Percentiles rank a stretch among this genome's conserved stretches.
phyloP scores from a whole-genome alignment of 345 rosid species.

The Eucalyptus globulus region DNA sequence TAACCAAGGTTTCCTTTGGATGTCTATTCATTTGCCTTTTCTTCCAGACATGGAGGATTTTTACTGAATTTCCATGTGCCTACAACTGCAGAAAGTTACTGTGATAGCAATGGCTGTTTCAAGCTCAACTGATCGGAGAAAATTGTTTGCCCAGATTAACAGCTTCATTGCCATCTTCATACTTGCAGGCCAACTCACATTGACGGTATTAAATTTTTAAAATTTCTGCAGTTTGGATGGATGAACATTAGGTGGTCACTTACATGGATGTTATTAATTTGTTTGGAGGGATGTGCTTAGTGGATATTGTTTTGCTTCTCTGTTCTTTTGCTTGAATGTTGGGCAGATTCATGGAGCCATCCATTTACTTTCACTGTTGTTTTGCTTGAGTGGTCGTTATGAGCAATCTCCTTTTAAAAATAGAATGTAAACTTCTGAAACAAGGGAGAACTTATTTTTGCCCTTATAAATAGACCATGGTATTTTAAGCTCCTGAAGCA shows the following conservation, averaged over 20 bases:
- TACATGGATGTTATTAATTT: background rate
- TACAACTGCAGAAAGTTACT: constrained; percentile 68
- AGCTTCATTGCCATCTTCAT: constrained; percentile 91
- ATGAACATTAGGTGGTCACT: background rate
- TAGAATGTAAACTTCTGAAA: background rate
- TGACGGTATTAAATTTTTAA: constrained; percentile 37
- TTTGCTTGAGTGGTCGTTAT: background rate
- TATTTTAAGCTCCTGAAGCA: background rate
- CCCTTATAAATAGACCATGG: background rate
- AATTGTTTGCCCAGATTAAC: constrained; percentile 83
- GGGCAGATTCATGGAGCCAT: background rate
- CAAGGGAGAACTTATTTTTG: background rate
- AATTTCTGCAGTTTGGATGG: background rate
- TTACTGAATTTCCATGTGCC: background rate
- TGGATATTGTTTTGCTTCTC: background rate
- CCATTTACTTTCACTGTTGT: background rate
- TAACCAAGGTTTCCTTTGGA: background rate
- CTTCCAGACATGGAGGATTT: background rate
- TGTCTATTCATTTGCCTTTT: background rate
- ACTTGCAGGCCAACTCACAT: constrained; percentile 82
- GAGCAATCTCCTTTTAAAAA: background rate
- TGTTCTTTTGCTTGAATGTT: background rate
- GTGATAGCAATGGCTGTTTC: constrained; percentile 67
- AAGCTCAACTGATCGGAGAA: constrained; percentile 74
- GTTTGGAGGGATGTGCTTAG: background rate